Evolutionary conservation across 257 asterid genomes (phyloP).

Genomic region (Apocynum venetum): DNA sequence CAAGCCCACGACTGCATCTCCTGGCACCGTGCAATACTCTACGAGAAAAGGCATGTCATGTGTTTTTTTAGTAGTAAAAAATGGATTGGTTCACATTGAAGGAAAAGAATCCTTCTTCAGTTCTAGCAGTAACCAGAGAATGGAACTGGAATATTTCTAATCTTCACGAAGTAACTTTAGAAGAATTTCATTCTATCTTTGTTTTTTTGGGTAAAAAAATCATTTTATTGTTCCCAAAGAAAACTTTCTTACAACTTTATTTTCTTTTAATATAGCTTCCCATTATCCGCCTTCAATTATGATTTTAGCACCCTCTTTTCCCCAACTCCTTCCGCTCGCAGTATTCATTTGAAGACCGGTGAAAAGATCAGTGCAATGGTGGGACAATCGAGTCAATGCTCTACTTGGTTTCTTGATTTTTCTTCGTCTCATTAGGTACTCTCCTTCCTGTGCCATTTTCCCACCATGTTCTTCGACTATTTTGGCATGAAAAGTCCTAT

Average conservation of each 20-base stretch:
- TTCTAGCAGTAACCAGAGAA: neutral
- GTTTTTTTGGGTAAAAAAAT: neutral
- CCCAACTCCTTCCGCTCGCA: neutral
- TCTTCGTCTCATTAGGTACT: constrained; percentile 40
- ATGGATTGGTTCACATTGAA: neutral
- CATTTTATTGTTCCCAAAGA: neutral
- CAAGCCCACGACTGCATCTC: too few species aligned
- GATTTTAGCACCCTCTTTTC: neutral
- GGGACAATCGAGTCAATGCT: neutral
- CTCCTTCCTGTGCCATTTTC: neutral
- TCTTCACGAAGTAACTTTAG: neutral
- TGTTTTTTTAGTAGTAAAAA: too few species aligned
- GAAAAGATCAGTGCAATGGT: constrained; percentile 23
- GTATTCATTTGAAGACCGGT: neutral
- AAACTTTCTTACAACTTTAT: neutral
- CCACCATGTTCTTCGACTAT: neutral
- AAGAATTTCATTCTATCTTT: neutral
- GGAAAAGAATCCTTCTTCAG: neutral
- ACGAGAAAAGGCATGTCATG: too few species aligned
- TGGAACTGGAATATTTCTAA: neutral
- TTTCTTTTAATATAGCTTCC: neutral
- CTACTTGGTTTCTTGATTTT: constrained; percentile 18
- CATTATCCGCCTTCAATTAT: neutral
- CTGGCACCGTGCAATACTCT: too few species aligned
- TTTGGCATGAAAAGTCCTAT: too few species aligned